These are phyloP conservation scores for Onygena corvina DNA, from an alignment of 2,329 filamentous ascomycete species.

Conservation along the genomic window DNA sequence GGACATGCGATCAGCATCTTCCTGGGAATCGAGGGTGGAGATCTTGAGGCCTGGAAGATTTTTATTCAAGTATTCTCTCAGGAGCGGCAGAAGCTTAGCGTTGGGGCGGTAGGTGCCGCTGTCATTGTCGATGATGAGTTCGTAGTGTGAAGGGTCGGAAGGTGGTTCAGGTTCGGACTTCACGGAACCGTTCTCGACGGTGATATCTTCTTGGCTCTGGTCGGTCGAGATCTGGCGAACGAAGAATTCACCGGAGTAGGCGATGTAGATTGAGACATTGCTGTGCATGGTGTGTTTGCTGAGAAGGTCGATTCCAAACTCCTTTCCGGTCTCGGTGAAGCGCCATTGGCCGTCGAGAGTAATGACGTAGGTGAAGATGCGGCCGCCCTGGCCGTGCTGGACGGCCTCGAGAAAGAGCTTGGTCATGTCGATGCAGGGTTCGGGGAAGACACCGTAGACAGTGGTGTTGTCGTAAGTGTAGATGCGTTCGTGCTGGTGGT, in stretches of 20 bases:
- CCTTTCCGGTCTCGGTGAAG: conserved; percentile 91
- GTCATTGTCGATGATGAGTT: conserved; percentile 90
- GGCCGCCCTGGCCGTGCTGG: conserved; percentile 73
- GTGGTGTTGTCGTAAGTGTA: conserved; percentile 79
- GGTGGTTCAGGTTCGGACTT: conserved; percentile 37
- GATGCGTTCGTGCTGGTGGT: conserved; percentile 77
- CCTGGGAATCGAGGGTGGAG: conserved; percentile 58
- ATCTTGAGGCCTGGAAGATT: conserved; percentile 71
- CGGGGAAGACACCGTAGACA: conserved; percentile 54
- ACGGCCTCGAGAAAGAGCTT: conserved; percentile 73
- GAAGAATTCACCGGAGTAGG: conserved; percentile 88
- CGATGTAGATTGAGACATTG: conserved; percentile 80
- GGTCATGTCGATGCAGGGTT: conserved; percentile 58
- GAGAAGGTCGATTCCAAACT: conserved; percentile 85
- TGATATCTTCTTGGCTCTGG: conserved; percentile 32
- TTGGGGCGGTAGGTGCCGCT: conserved; percentile 87
- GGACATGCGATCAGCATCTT: conserved; percentile 58
- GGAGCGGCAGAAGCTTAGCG: conserved; percentile 56
- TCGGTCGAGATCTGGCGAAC: conserved; percentile 45
- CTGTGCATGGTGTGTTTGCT: conserved; percentile 97
- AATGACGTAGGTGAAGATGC: conserved; percentile 84
- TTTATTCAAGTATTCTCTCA: conserved; percentile 56
- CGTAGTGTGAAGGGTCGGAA: conserved; percentile 52
- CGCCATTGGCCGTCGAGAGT: conserved; percentile 76
- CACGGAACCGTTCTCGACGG: conserved; percentile 20